Base-by-base conservation (phyloP, 495 filamentous ascomycete species). In the Corynascus novoguineensis region DNA sequence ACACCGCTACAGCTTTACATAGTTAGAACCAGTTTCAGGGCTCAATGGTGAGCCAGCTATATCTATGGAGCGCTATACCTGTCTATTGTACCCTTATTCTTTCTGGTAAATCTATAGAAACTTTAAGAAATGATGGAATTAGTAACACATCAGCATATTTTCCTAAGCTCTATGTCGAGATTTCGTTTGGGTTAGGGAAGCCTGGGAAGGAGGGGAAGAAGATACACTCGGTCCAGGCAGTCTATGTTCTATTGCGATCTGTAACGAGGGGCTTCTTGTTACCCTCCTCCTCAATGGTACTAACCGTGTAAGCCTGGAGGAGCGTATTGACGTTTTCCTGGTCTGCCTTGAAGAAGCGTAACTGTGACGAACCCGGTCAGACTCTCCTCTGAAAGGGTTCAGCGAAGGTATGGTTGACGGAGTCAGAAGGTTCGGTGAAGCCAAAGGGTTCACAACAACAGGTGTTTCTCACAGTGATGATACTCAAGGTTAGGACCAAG, bases 171-270 rank as follows among this genome's bases (percentile, higher is more conserved):
- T 11, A 53, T 41, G 21, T 53, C 25, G 37, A 53, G 50, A 42
- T 53, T 42, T 41, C 5, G 45, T 31, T 41, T 53, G 11, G 6
- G n/a, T 53, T 41, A 22, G 9, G 14, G 37, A 42, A 53, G 37
- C 35, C 50, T 53, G 22, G 50, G 50, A 41, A 31, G 37, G 25
- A 14, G 25, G 51, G 38, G 37, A n/a, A 24, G 38, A 53, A 53
- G 51, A 44, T 19, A 45, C 34, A 53, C 51, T 53, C 19, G 38
- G 51, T 53, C 51, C 17, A 53, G 51, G 51, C 38, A 12, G 10
- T 10, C 51, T n/a, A 53, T 53, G 45, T 45, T 34, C 51, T 32
- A 53, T 53, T 28, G 40, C 28, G 38, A 37, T 53, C 51, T 9
- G 27, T 17, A 53, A 53, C 50, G 37, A 53, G 32, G 37, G 50